Evolutionary conservation across 345 rosid genomes (phyloP), one percentile per base, ranked within the genome.

Genomic region (Euphorbia pulcherrima): DNA sequence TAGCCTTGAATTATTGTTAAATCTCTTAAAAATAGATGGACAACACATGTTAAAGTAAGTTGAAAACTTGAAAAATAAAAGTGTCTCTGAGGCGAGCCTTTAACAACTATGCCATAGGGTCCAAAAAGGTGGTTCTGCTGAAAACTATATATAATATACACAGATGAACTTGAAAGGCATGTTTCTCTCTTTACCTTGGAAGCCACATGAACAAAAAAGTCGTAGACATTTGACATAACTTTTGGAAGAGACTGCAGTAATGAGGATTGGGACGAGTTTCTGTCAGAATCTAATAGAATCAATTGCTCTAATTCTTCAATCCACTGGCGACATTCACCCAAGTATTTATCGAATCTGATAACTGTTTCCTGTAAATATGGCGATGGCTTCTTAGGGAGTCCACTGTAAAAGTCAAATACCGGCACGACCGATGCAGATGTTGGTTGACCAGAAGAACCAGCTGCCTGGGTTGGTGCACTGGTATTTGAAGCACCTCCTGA

Each of bases 141-240:
- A n/a, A n/a, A n/a, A n/a, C n/a, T 51, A 8, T 29, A 40, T 33
- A 29, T n/a, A 52, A 5, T n/a, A n/a, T n/a, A 10, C 2, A 40
- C 41, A 14, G 20, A 0, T 35, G 20, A 35, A 33, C 3, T 27
- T 20, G 12, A 44, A 44, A 44, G 47, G 17, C 23, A 50, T 33
- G 20, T 39, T 47, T 65, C 37, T 24, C 35, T 65, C 41, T 72
- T 76, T 83, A 94, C 97, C 99, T 94, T 94, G 24, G 97, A 91
- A 80, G 99, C 97, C 61, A 88, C 93, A 76, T 91, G 97, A 71
- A 94, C 89, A 83, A 92, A 91, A 82, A 88, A 85, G 79, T 85
- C 90, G 52, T 94, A 96, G 67, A 88, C 89, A 78, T 94, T 89
- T 79, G 89, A 83, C 88, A 94, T 88, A 69, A 94, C 89, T 77